These are phyloP conservation scores for Phytopythium vexans DNA, from an alignment of 352 stramenopile genomes.

Conservation along the genomic window DNA sequence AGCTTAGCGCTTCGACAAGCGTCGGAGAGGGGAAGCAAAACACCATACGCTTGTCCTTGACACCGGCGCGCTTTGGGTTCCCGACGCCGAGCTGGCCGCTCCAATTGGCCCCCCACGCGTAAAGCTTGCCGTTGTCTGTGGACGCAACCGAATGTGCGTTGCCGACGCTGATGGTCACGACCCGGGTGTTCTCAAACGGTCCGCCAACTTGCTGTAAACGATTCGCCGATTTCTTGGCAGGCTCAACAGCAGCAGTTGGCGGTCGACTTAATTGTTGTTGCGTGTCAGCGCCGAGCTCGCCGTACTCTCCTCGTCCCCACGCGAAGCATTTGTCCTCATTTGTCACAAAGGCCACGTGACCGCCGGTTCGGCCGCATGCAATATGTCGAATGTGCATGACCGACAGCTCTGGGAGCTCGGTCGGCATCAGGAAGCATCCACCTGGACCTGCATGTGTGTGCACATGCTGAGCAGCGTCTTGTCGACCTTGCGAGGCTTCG, in stretches of 20 bases:
- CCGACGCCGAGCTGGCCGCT: constrained; percentile 69
- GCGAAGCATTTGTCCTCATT: constrained; percentile 39
- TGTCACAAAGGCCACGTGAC: constrained; percentile 45
- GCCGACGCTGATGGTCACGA: constrained; percentile 46
- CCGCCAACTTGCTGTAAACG: neutral
- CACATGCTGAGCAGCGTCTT: neutral
- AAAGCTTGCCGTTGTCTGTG: constrained; percentile 47
- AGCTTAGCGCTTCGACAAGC: constrained; percentile 41
- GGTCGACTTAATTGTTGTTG: too few relatives aligned
- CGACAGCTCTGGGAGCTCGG: constrained; percentile 24
- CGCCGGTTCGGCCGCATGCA: constrained; percentile 37
- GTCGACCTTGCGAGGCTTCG: neutral
- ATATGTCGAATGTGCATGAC: constrained; percentile 24
- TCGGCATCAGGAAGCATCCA: constrained; percentile 46
- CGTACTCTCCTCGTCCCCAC: constrained; percentile 60
- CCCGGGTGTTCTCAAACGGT: constrained; percentile 7
- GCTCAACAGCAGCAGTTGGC: too few relatives aligned
- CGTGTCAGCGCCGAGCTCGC: constrained; percentile 42
- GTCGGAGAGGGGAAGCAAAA: constrained; percentile 68
- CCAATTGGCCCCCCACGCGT: constrained; percentile 65
- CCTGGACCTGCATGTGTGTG: neutral
- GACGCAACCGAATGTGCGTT: constrained; percentile 60
- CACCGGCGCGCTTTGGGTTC: constrained; percentile 46
- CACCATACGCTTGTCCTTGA: constrained; percentile 41
- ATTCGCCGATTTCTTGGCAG: too few relatives aligned